Base-by-base conservation (phyloP, 2,329 filamentous ascomycete species). In the Trichophyton equinum region DNA sequence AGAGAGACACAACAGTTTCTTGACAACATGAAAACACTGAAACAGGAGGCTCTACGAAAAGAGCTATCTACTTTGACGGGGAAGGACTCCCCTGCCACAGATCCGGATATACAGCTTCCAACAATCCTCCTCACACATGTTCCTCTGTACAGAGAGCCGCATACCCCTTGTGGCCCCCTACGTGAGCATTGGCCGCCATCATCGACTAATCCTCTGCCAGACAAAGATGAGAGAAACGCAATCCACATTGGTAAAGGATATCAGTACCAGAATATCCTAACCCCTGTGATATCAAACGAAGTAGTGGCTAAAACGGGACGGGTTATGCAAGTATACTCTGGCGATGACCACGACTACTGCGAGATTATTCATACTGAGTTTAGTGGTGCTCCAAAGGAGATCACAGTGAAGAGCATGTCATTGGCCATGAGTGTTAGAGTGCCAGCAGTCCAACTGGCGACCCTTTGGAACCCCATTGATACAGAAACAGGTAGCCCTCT, bases 281-380 rank as follows among this genome's bases (percentile, higher is more conserved):
- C 82, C 58, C 83, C 86, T 57, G 80, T 83, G 1, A 84, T 96
- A 66, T 94, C 91, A 0, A 80, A 84, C 53, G 84, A 85, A 58
- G 78, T 99, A 42, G 77, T 96, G 47, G 81, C 86, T 62, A 88
- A 85, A 64, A 79, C 96, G 38, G 91, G 90, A 0, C 69, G 73
- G 64, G 83, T 97, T 11, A 80, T 84, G 2, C 87, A 94, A 65
- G 87, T 91, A 49, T 99, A 97, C 70, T 96, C 91, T 0, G 94
- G 94, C 9, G 94, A 99, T 68, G 94, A 99, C 70, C 94, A 99
- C 76, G 94, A 99, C 76, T 96, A 97, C 76, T 99, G 94, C 75
- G 91, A 96, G 69, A 77, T 97, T 5, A 80, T 85, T 0, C 94
- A 99, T 73, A 83, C 85, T 2, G 80, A 83, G 18, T 83, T 85